Evolutionary conservation across 2,329 filamentous ascomycete genomes (phyloP), one percentile per base, ranked within the genome.

Genomic region (Xylaria hypoxylon): DNA sequence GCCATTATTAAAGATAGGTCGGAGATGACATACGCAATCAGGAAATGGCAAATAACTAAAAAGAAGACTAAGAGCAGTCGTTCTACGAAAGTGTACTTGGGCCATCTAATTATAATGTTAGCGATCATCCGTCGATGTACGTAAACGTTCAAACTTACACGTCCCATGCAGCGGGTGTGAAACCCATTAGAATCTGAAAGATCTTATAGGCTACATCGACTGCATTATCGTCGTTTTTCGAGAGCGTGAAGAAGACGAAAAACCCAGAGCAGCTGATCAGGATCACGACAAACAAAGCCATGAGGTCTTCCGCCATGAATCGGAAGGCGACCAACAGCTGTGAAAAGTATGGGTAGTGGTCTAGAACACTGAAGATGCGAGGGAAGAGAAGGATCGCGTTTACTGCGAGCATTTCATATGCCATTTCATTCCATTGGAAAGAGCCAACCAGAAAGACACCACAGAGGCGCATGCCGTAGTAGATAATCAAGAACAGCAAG

Each of bases 301-400:
- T 87, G 26, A 98, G 82, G 77, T 98, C 95, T 56, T 94, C 87
- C 1, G 93, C 93, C 94, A 98, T 97, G 77, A 97, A 88, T 22
- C 94, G 89, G 75, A 98, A 97, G 2, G 94, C 94, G 71, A 97
- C 97, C 58, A 97, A 86, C 22, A 98, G 85, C 79, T 97, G 95
- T 0, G 94, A 97, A 78, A 97, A 97, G 80, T 97, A 97, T 71
- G 92, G 92, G 77, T 97, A 97, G 79, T 97, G 94, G 75, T 98
- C 95, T 67, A 98, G 85, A 17, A 97, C 89, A 65, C 93, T 97
- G 80, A 97, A 97, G 17, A 97, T 89, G 51, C 95, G 90, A 38
- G 95, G 95, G 71, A 97, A 90, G 1, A 98, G 85, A 45, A 98
- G 83, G 19, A 98, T 92, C 5, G 94, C 94, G 74, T 94, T 97